phyloP scores from a whole-genome alignment of 2,329 filamentous ascomycete genomes.

The Aspergillus ruber region DNA sequence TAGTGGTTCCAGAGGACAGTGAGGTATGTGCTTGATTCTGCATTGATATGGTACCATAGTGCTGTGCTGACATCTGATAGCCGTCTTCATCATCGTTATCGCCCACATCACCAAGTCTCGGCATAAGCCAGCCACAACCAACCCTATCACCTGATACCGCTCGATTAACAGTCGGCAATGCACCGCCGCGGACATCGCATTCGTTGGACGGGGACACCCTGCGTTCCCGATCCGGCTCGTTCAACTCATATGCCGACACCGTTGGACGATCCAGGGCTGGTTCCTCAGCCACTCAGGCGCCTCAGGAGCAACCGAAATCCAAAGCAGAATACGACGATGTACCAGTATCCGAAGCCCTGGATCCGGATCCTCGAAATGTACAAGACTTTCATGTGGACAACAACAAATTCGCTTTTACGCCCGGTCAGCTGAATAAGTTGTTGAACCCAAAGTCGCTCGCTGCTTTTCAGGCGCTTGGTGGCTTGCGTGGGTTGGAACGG shows the following conservation, averaged over 20 bases:
- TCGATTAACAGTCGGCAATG: slow-evolving; percentile 19
- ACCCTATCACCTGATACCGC: slow-evolving; percentile 18
- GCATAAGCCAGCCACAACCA: slow-evolving; percentile 4
- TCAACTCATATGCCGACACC: slow-evolving; percentile 30
- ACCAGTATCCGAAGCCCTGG: slow-evolving; percentile 54
- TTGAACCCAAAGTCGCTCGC: slow-evolving; percentile 81
- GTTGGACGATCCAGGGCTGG: slow-evolving; percentile 27
- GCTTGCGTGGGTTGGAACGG: slow-evolving; percentile 68
- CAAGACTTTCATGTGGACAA: slow-evolving; percentile 67
- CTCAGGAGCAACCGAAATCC: not conserved
- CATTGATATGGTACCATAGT: not conserved
- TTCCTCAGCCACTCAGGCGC: slow-evolving; percentile 20
- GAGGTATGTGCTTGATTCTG: slow-evolving; percentile 6
- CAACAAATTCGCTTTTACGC: slow-evolving; percentile 77
- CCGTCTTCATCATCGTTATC: not conserved
- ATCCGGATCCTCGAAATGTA: slow-evolving; percentile 69
- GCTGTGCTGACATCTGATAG: slow-evolving; percentile 3
- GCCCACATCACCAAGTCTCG: slow-evolving; percentile 1
- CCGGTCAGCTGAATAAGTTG: slow-evolving; percentile 75
- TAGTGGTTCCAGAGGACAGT: slow-evolving; percentile 3
- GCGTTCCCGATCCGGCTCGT: slow-evolving; percentile 37
- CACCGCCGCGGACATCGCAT: slow-evolving; percentile 25
- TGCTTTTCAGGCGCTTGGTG: slow-evolving; percentile 75
- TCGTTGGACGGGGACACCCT: slow-evolving; percentile 41
- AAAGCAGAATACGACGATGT: slow-evolving; percentile 32